Conservation (phyloP, 225 moss, liverwort and hornwort genomes). For the Climacium dendroides region DNA sequence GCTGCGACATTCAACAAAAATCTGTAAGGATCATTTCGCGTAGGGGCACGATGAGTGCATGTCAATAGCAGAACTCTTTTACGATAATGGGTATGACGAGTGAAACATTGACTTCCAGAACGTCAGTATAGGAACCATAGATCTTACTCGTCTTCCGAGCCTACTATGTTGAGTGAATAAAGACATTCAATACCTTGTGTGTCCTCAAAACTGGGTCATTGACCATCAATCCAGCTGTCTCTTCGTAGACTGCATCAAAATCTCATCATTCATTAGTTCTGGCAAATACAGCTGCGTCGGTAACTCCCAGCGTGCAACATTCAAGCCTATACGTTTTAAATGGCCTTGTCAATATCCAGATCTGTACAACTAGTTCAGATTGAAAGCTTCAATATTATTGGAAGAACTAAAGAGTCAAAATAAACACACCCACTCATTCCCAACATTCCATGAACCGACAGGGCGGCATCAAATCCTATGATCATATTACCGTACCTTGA, state of each 20-base stretch:
- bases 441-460: not conserved
- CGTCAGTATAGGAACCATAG: not conserved
- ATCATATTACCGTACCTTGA: conserved; percentile 34
- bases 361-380: not conserved
- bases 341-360: not conserved
- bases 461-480: not conserved
- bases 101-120: not conserved
- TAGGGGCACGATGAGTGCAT: not conserved
- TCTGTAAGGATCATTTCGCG: not conserved
- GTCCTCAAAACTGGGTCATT: conserved; percentile 89
- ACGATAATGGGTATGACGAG: not conserved
- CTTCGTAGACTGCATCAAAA: conserved; percentile 68
- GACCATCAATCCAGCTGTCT: conserved; percentile 94
- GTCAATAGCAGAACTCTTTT: not conserved
- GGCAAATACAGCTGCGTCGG: not conserved
- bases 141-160: not conserved
- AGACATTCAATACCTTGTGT: conserved; percentile 32
- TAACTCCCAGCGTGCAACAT: not conserved
- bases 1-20: conserved; percentile 27
- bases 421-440: not conserved
- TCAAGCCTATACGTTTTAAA: not conserved
- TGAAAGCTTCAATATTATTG: not conserved
- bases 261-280: not conserved
- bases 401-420: not conserved
- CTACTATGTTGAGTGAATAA: not conserved